Percentiles rank a stretch among this genome's conserved stretches.
phyloP scores from a whole-genome alignment of 2,329 filamentous ascomycete species.

The Cryphonectria japonica region DNA sequence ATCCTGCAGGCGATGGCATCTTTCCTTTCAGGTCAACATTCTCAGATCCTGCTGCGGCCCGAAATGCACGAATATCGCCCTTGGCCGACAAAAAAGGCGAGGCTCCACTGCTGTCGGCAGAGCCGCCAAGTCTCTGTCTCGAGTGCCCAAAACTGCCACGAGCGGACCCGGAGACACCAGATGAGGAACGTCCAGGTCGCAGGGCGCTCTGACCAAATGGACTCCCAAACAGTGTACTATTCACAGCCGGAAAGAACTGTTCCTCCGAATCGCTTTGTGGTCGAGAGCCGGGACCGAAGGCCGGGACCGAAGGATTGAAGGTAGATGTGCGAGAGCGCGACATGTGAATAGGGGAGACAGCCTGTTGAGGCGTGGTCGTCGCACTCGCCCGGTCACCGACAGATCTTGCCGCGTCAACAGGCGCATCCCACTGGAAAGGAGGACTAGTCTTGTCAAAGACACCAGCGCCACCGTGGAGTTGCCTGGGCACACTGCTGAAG shows the following conservation, averaged over 20 bases:
- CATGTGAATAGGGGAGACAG: not conserved
- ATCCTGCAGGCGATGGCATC: conserved; percentile 24
- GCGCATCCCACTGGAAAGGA: conserved; percentile 14
- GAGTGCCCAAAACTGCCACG: conserved; percentile 18
- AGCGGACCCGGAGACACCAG: conserved; percentile 16
- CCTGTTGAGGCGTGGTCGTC: conserved; percentile 12
- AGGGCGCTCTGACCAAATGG: conserved; percentile 16
- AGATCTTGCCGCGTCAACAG: conserved; percentile 12
- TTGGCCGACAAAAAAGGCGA: conserved; percentile 24
- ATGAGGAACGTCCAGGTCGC: conserved; percentile 20
- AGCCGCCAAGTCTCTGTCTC: conserved; percentile 27
- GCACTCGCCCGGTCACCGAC: conserved; percentile 1
- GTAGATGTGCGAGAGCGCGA: conserved; percentile 11
- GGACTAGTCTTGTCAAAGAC: conserved; percentile 7
- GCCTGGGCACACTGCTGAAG: conserved; percentile 45
- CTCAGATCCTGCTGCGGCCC: conserved; percentile 6
- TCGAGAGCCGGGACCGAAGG: conserved; percentile 18
- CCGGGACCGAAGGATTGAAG: conserved; percentile 22
- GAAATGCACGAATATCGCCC: conserved; percentile 6
- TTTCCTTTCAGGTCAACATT: not conserved
- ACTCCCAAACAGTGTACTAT: not conserved
- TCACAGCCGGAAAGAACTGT: conserved; percentile 6
- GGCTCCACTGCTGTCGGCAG: conserved; percentile 25
- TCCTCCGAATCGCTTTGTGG: conserved; percentile 19
- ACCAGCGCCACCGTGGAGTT: not conserved